Evolutionary conservation across 1,139 yeast genomes (phyloP).

Genomic region (Diutina ranongensis): DNA sequence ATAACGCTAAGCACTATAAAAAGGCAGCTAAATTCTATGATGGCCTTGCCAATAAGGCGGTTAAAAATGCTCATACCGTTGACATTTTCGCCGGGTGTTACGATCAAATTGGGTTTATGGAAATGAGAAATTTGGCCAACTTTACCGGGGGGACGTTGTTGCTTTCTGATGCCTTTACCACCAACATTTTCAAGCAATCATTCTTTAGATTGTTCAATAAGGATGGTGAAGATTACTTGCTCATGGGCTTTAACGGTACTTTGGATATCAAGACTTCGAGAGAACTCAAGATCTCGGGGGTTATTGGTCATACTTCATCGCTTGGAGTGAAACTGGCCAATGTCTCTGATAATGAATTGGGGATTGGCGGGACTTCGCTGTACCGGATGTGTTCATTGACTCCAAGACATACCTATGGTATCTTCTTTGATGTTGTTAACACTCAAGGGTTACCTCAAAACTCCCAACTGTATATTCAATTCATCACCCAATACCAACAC

Average conservation of each 20-base stretch:
- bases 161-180: slow-evolving; percentile 89
- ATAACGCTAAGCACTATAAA: slow-evolving; percentile 76
- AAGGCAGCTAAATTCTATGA: slow-evolving; percentile 86
- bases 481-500: slow-evolving; percentile 69
- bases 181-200: slow-evolving; percentile 92
- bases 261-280: slow-evolving; percentile 81
- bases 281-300: slow-evolving; percentile 83
- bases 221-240: slow-evolving; percentile 74
- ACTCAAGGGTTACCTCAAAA: slow-evolving; percentile 35
- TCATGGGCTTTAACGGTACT: slow-evolving; percentile 81
- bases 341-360: slow-evolving; percentile 88
- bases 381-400: slow-evolving; percentile 78
- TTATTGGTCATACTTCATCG: slow-evolving; percentile 89
- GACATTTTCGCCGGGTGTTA: slow-evolving; percentile 96
- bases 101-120: slow-evolving; percentile 96
- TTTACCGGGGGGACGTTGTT: slow-evolving; percentile 90
- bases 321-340: slow-evolving; percentile 49
- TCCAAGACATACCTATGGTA: slow-evolving; percentile 78
- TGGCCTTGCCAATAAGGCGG: slow-evolving; percentile 54
- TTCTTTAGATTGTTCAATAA: slow-evolving; percentile 77
- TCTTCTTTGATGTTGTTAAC: slow-evolving; percentile 77
- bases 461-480: slow-evolving; percentile 52
- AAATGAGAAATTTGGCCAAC: slow-evolving; percentile 84
- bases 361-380: slow-evolving; percentile 82
- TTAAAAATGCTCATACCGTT: slow-evolving; percentile 72